phyloP scores from a whole-genome alignment of 1,284 basidiomycete species.

The Leccinum pachyderme region DNA sequence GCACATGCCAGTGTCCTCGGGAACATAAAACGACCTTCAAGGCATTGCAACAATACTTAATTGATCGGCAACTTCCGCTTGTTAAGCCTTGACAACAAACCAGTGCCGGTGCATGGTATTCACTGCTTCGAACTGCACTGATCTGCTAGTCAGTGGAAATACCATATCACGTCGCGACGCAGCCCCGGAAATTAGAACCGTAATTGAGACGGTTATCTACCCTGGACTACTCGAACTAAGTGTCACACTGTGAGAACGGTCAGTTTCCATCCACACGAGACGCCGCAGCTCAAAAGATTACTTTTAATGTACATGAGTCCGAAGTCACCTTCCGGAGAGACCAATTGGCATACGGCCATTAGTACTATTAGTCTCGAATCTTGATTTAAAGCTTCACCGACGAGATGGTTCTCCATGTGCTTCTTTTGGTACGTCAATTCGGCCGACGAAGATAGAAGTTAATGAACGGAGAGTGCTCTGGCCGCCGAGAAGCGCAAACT shows the following conservation, averaged over 20 bases:
- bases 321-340: background rate
- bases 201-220: background rate
- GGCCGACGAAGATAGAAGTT: background rate
- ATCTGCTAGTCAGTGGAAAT: too few species aligned
- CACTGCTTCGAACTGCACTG: too few species aligned
- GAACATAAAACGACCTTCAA: background rate
- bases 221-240: background rate
- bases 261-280: background rate
- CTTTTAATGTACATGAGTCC: background rate
- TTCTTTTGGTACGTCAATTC: background rate
- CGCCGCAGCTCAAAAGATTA: background rate
- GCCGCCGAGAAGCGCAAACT: background rate
- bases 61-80: background rate
- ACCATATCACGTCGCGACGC: background rate
- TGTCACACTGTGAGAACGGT: background rate
- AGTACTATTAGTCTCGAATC: background rate
- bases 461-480: background rate
- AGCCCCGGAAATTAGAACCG: background rate
- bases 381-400: background rate
- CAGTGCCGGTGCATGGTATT: background rate
- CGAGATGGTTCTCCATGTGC: background rate
- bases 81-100: background rate
- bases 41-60: background rate
- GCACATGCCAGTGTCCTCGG: background rate
- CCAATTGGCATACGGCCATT: background rate